Conservation (phyloP, 2,329 filamentous ascomycete species). For the Neonectria punicea region DNA sequence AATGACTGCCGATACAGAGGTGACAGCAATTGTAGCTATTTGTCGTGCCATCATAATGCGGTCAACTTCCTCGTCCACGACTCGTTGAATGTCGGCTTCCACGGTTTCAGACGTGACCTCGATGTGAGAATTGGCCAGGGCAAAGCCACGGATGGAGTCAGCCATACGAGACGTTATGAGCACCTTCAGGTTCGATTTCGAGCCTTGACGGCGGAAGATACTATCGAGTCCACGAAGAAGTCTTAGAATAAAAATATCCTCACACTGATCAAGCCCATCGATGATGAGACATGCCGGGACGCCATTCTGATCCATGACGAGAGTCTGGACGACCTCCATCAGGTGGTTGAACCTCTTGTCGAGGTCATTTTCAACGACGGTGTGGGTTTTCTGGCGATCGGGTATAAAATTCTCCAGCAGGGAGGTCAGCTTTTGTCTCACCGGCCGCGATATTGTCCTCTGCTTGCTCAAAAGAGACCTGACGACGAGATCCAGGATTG, state of each 20-base stretch:
- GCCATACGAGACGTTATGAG: slow-evolving; percentile 28
- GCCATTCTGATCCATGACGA: slow-evolving; percentile 18
- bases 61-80: slow-evolving; percentile 34
- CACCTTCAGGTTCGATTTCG: slow-evolving; percentile 15
- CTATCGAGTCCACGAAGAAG: slow-evolving; percentile 28
- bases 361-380: neutral
- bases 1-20: slow-evolving; percentile 32
- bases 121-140: slow-evolving; percentile 27
- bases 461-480: slow-evolving; percentile 27
- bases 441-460: slow-evolving; percentile 18
- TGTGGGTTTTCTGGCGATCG: slow-evolving; percentile 17
- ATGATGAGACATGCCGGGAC: slow-evolving; percentile 30
- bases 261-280: slow-evolving; percentile 34
- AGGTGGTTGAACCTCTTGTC: slow-evolving; percentile 27
- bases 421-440: slow-evolving; percentile 23
- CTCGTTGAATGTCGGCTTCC: slow-evolving; percentile 29
- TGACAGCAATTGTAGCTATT: slow-evolving; percentile 29
- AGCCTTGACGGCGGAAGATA: slow-evolving; percentile 28
- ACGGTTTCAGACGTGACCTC: slow-evolving; percentile 25
- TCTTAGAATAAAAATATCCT: slow-evolving; percentile 25
- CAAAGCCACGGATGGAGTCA: slow-evolving; percentile 33
- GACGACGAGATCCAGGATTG: slow-evolving; percentile 33
- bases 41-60: slow-evolving; percentile 33
- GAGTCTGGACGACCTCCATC: slow-evolving; percentile 29
- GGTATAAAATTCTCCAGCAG: slow-evolving; percentile 21